These are phyloP conservation scores for Mercurialis annua DNA, from an alignment of 345 rosid species.

Conservation along the genomic window DNA sequence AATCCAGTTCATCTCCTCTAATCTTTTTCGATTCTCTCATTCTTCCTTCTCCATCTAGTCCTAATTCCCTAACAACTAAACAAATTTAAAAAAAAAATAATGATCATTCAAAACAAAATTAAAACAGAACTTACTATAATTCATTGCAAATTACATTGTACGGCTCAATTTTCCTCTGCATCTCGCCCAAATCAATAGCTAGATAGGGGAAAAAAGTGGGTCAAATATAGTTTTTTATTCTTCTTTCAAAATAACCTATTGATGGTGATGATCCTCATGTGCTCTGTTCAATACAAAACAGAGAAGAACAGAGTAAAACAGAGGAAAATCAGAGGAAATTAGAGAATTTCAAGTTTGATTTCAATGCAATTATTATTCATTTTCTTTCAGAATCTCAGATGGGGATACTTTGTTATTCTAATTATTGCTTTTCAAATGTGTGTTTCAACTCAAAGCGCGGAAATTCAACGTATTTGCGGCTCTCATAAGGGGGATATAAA, in stretches of 20 bases:
- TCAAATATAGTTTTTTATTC: no score
- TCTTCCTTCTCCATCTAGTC: neutral
- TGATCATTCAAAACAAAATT: neutral
- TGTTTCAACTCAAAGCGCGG: conserved; percentile 1
- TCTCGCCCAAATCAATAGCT: neutral
- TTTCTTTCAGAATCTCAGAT: conserved; percentile 7
- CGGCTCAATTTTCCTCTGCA: neutral
- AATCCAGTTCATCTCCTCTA: conserved; percentile 7
- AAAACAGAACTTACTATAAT: conserved; percentile 10
- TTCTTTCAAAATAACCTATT: neutral
- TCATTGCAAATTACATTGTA: neutral
- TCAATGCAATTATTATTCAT: conserved; percentile 33
- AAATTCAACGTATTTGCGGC: conserved; percentile 15
- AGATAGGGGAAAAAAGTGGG: conserved; percentile 1
- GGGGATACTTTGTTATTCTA: conserved; percentile 5
- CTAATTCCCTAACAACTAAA: neutral
- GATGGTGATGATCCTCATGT: conserved; percentile 8
- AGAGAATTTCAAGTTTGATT: neutral
- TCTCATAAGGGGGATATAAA: neutral
- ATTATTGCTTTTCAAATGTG: neutral
- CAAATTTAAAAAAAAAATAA: neutral
- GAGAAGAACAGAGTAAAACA: neutral
- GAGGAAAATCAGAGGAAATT: neutral
- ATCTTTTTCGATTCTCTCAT: neutral
- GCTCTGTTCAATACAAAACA: neutral